These are phyloP conservation scores for Drechslera avenae DNA, from an alignment of 2,329 filamentous ascomycete genomes.

Conservation along the genomic window DNA sequence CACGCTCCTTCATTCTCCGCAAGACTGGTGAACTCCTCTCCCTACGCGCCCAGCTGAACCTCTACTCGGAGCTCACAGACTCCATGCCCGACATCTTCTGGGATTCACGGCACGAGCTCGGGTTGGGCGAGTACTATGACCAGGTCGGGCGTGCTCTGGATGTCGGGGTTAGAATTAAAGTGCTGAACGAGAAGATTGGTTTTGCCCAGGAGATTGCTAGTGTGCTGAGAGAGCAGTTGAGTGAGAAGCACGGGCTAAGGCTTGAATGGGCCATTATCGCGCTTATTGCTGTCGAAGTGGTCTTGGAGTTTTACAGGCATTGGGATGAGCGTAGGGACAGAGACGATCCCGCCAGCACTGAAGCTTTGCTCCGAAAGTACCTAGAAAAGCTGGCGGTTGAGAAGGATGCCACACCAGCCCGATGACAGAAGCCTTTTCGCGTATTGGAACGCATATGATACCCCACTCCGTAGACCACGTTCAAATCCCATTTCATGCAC, in stretches of 20 bases:
- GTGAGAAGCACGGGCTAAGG: constrained; percentile 84
- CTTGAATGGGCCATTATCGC: constrained; percentile 96
- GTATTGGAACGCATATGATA: constrained; percentile 20
- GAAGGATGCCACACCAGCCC: neutral
- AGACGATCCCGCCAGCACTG: constrained; percentile 50
- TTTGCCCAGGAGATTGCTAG: constrained; percentile 95
- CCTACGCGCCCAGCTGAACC: constrained; percentile 89
- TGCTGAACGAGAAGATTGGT: constrained; percentile 95
- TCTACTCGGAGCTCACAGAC: constrained; percentile 96
- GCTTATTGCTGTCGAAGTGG: constrained; percentile 89
- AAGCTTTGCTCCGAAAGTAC: constrained; percentile 48
- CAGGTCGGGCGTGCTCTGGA: constrained; percentile 89
- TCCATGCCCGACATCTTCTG: constrained; percentile 95
- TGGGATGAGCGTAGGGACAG: constrained; percentile 64
- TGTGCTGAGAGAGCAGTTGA: constrained; percentile 84
- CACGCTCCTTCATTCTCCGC: constrained; percentile 79
- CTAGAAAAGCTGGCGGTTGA: constrained; percentile 29
- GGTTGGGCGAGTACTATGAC: constrained; percentile 93
- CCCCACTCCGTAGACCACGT: constrained; percentile 25
- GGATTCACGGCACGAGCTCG: constrained; percentile 87
- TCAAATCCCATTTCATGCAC: constrained; percentile 8
- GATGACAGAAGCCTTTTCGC: neutral
- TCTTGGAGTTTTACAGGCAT: constrained; percentile 79
- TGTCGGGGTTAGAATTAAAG: constrained; percentile 86
- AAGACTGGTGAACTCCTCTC: constrained; percentile 92